Evolutionary conservation across 192 early-diverging fungal genomes (phyloP).

Genomic region (Coemansia sp.): DNA sequence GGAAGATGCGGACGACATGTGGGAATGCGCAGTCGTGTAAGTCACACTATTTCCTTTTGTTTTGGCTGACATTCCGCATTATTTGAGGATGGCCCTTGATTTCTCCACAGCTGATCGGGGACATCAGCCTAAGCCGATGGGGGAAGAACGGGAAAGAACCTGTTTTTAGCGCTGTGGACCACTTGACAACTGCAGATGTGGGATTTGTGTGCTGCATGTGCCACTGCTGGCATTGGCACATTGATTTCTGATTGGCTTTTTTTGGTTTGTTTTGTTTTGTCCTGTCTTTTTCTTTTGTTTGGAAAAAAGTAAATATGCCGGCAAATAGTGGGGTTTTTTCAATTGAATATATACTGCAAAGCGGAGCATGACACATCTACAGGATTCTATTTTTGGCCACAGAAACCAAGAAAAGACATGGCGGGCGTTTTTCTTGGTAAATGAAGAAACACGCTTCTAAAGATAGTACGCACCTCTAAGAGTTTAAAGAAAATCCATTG

Average conservation of each 20-base stretch:
- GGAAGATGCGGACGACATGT: background rate
- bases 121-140: background rate
- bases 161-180: background rate
- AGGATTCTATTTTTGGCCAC: background rate
- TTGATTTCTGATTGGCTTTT: slow-evolving; percentile 8
- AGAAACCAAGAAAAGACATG: background rate
- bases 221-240: slow-evolving; percentile 10
- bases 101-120: background rate
- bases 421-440: background rate
- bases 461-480: background rate
- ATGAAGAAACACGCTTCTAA: background rate
- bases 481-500: background rate
- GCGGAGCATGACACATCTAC: background rate
- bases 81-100: slow-evolving; percentile 1
- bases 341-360: background rate
- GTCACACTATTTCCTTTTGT: slow-evolving; percentile 4
- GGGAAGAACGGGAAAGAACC: background rate
- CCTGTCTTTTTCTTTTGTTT: background rate
- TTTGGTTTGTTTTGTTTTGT: background rate
- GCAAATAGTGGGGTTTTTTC: background rate
- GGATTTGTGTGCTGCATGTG: background rate
- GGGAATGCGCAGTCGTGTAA: background rate
- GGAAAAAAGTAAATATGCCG: background rate
- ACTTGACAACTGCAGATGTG: background rate
- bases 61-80: background rate